Conservation (phyloP, 768 basidiomycete species). For the Plicaturopsis crispa region DNA sequence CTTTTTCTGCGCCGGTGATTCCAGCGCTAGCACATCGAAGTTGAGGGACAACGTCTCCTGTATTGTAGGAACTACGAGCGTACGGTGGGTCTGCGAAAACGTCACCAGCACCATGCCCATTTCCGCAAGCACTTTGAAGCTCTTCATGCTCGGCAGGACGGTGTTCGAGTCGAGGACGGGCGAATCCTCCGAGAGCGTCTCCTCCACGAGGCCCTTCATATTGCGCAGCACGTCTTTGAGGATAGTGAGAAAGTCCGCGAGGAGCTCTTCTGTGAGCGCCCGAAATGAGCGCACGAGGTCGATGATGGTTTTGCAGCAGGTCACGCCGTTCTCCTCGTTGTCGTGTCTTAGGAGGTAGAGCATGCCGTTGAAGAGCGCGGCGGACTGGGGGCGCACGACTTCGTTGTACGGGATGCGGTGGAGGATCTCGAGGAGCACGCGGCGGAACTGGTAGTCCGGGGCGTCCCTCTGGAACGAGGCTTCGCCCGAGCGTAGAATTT, state of each 20-base stretch:
- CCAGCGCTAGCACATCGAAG: constrained; percentile 69
- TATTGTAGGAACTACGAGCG: constrained; percentile 56
- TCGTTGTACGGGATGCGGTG: constrained; percentile 84
- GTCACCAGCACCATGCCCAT: constrained; percentile 89
- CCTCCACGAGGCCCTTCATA: constrained; percentile 62
- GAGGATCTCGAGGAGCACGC: constrained; percentile 80
- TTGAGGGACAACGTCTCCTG: constrained; percentile 69
- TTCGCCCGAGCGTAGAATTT: constrained; percentile 63
- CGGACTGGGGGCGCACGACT: constrained; percentile 58
- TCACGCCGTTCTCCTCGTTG: constrained; percentile 92
- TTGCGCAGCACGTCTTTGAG: constrained; percentile 75
- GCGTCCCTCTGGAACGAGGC: constrained; percentile 60
- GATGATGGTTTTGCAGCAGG: constrained; percentile 85
- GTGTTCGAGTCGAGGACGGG: constrained; percentile 42
- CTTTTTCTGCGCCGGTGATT: constrained; percentile 74
- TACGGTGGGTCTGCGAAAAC: constrained; percentile 76
- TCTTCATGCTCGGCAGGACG: constrained; percentile 66
- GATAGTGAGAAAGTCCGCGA: constrained; percentile 73
- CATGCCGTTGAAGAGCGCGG: constrained; percentile 70
- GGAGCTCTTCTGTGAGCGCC: constrained; percentile 60
- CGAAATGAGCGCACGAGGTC: constrained; percentile 81
- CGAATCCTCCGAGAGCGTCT: constrained; percentile 68
- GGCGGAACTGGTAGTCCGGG: constrained; percentile 75
- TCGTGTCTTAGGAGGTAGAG: constrained; percentile 79
- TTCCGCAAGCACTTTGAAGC: constrained; percentile 92